Evolutionary conservation across 352 stramenopile genomes (phyloP).

Genomic region (Pythium guiyangense): DNA sequence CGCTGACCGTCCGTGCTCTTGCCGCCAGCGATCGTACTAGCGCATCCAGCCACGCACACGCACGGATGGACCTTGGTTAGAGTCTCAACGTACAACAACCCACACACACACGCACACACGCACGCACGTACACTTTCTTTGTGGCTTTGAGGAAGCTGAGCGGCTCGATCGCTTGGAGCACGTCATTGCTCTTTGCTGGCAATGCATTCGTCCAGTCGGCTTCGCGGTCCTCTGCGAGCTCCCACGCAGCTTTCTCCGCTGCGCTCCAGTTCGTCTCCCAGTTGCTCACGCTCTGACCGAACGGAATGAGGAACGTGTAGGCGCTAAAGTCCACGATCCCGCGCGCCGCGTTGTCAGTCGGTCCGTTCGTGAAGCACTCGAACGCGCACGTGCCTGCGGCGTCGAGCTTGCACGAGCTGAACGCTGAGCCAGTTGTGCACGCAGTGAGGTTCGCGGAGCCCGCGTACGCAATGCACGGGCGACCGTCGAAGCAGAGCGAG

Average conservation of each 20-base stretch:
- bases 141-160: slow-evolving; percentile 25
- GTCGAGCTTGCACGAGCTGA: slow-evolving; percentile 22
- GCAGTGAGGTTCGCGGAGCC: slow-evolving; percentile 7
- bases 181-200: slow-evolving; percentile 29
- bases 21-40: slow-evolving; percentile 44
- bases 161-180: slow-evolving; percentile 27
- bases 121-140: slow-evolving; percentile 22
- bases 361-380: slow-evolving; percentile 43
- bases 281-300: slow-evolving; percentile 34
- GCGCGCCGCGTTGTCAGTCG: slow-evolving; percentile 35
- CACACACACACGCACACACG: background rate
- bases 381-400: slow-evolving; percentile 28
- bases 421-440: slow-evolving; percentile 10
- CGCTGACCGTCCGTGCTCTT: slow-evolving; percentile 35
- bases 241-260: slow-evolving; percentile 16
- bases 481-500: slow-evolving; percentile 40
- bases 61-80: background rate
- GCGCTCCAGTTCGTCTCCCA: slow-evolving; percentile 37
- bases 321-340: slow-evolving; percentile 38
- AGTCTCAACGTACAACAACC: background rate
- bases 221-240: slow-evolving; percentile 10
- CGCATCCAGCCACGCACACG: background rate
- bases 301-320: slow-evolving; percentile 61
- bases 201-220: slow-evolving; percentile 21
- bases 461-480: slow-evolving; percentile 49